phyloP scores from a whole-genome alignment of 2,329 filamentous ascomycete species.

The Chaetomium globosum region DNA sequence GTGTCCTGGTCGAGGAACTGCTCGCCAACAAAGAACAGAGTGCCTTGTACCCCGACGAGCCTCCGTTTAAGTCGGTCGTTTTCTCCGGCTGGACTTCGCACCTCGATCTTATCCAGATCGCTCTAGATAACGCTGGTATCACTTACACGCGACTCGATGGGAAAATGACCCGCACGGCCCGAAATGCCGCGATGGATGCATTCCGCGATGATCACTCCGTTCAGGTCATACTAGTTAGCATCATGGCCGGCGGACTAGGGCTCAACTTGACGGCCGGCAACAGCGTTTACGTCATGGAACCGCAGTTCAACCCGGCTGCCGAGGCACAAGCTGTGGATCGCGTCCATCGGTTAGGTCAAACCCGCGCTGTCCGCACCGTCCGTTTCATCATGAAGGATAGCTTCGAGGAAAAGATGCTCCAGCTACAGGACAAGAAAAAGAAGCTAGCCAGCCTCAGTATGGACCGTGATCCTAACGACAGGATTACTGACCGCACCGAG shows the following conservation, averaged over 20 bases:
- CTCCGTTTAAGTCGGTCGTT: conserved; percentile 87
- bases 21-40: conserved; percentile 65
- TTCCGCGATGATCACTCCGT: conserved; percentile 75
- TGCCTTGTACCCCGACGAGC: conserved; percentile 61
- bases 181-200: conserved; percentile 72
- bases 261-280: conserved; percentile 86
- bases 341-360: conserved; percentile 89
- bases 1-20: conserved; percentile 76
- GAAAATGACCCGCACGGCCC: conserved; percentile 75
- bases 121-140: conserved; percentile 69
- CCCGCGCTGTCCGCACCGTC: conserved; percentile 80
- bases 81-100: conserved; percentile 97
- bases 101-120: conserved; percentile 86
- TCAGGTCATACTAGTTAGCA: conserved; percentile 85
- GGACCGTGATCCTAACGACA: conserved; percentile 62
- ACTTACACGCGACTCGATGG: conserved; percentile 83
- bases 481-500: conserved; percentile 51
- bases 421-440: conserved; percentile 89
- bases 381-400: conserved; percentile 88
- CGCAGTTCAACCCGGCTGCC: conserved; percentile 93
- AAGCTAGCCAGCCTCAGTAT: conserved; percentile 85
- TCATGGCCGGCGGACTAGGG: conserved; percentile 87
- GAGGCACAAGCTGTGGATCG: conserved; percentile 94
- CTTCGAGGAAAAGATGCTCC: conserved; percentile 92
- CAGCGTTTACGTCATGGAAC: conserved; percentile 95